Base-by-base conservation (phyloP, 2,329 filamentous ascomycete genomes). In the Claviceps monticola region DNA sequence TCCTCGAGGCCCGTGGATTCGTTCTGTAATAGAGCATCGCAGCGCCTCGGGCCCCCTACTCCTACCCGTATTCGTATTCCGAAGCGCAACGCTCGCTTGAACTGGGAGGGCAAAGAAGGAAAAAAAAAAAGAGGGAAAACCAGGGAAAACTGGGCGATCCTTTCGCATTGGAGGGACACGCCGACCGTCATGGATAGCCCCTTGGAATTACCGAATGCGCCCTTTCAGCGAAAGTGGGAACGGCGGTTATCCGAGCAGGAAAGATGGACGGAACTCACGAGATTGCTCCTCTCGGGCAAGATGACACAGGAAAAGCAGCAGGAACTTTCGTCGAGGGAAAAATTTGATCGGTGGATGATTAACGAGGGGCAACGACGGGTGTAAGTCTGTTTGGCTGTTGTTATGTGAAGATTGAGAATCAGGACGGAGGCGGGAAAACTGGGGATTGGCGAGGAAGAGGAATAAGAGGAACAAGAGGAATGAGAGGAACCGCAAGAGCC, bases 331-430 rank as follows among this genome's bases (percentile, higher is more conserved):
- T 67, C 78, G 56, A 77, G 79, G 62, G 84, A 91, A 66, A 84
- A 79, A 64, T 84, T 91, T 62, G 84, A 90, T 66, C 75, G 82
- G 58, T 93, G 87, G 87, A 90, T 93, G 86, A 84, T 91, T 55
- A 91, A 91, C 64, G 87, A 91, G 65, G 87, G 87, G 55, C 89
- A 88, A 65, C 77, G 85, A 64, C 75, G 85, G 79, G 75, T 91
- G 80, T 88, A 74, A 53, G 83, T 77, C 26, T 36, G 9, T 29
- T 26, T 26, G 4, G 29, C 9, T 34, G 29, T 11, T 4, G 9
- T 34, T 3, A 34, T 34, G 29, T 11, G 29, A 34, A 34, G 29
- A 34, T 11, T 34, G 29, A 34, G 29, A 11, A 11, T 11, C 4
- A 34, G 29, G 29, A 3, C 4, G 29, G 29, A 11, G 29, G 9